These are phyloP conservation scores for Cymodocea nodosa DNA, from an alignment of 116 monocot genomes.

Conservation along the genomic window DNA sequence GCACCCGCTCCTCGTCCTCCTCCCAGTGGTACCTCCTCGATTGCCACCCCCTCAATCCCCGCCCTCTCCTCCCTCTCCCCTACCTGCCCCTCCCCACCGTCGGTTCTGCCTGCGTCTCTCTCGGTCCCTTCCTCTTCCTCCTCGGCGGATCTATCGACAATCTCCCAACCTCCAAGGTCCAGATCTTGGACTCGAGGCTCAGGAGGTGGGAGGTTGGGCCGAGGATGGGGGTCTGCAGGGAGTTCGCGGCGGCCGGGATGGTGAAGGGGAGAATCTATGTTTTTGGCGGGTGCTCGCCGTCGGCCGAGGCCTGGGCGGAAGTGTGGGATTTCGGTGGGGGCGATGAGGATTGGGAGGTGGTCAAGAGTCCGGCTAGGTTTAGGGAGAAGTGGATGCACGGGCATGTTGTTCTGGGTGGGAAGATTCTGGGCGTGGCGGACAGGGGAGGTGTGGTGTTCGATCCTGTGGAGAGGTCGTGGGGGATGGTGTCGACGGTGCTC, in stretches of 20 bases:
- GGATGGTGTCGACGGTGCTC: conserved; percentile 27
- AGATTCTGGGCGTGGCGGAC: conserved; percentile 59
- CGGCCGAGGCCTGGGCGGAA: conserved; percentile 48
- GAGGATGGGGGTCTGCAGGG: conserved; percentile 36
- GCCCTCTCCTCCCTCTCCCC: conserved; percentile 32
- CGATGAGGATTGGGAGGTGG: conserved; percentile 10
- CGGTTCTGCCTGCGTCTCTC: conserved; percentile 30
- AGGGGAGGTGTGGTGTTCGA: conserved; percentile 61
- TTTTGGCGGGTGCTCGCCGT: conserved; percentile 56
- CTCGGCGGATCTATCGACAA: conserved; percentile 37
- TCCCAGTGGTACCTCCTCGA: conserved; percentile 26
- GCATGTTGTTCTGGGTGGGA: conserved; percentile 42
- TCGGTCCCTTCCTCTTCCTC: conserved; percentile 33
- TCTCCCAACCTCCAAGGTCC: conserved; percentile 23
- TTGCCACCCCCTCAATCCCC: conserved; percentile 16
- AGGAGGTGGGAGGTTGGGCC: conserved; percentile 42
- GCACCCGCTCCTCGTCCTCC: conserved; percentile 34
- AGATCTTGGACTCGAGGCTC: conserved; percentile 36
- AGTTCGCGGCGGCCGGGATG: conserved; percentile 48
- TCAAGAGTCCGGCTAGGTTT: conserved; percentile 26
- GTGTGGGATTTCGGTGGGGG: conserved; percentile 17
- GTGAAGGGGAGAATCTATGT: conserved; percentile 35
- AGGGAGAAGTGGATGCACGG: conserved; percentile 90
- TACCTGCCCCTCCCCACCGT: conserved; percentile 23
- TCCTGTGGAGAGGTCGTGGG: conserved; percentile 32